Base-by-base conservation (phyloP, 352 stramenopile genomes). In the Phytophthora aleatoria region DNA sequence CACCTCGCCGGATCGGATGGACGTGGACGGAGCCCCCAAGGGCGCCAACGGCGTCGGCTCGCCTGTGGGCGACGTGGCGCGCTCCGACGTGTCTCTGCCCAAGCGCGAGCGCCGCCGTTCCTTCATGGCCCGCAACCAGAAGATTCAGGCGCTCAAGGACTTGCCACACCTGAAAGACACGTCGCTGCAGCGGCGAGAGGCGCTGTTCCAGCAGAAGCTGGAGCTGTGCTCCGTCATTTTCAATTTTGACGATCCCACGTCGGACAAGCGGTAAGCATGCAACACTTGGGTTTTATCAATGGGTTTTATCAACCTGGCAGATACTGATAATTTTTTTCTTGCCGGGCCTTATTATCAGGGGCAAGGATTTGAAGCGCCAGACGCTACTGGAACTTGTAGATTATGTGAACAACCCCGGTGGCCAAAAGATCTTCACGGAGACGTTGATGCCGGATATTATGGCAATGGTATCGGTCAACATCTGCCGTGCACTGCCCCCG, bases 321-420 rank as follows among this genome's bases (percentile, higher is more conserved):
- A 20, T 20, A 6, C 38, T 54, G 47, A 57, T 36, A 50, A 31
- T 43, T 2, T 8, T 0, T 7, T 20, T 16, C 9, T 7, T 20
- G 28, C n/a, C 10, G 35, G 27, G 30, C 55, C 9, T 53, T 16
- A 49, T 61, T 26, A 38, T 64, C 53, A 94, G 85, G 56, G 86
- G 87, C 47, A 94, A 94, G 73, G 97, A 99, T 67, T 88, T 99
- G 62, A 99, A 99, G 83, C 92, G 97, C 31, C 96, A 99, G 70
- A 99, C 97, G 38, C 80, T 99, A 15, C 82, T 99, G 36, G 98
- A 99, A 75, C 87, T 99, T 5, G 97, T 99, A 27, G 98, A 99
- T 79, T 99, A 99, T 71, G 96, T 99, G 20, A 99, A 99, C 73
- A 98, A 97, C 50, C 94, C 96, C 12, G 82, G 81, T 48, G 93